These are phyloP conservation scores for Lachnellula cervina DNA, from an alignment of 2,329 filamentous ascomycete genomes.

Conservation along the genomic window DNA sequence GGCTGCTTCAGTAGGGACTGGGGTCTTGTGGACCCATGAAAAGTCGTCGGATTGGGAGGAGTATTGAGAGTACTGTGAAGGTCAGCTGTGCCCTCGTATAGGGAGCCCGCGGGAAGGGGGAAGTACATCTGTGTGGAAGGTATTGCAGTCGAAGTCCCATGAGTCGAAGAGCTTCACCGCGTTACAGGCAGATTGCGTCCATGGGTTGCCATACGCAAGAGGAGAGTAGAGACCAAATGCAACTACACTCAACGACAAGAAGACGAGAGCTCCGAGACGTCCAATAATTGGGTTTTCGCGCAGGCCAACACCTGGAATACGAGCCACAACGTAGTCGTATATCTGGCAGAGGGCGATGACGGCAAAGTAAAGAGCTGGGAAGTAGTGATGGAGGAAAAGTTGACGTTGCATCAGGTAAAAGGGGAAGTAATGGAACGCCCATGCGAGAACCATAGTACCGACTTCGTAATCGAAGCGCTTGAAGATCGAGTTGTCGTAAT, in stretches of 20 bases:
- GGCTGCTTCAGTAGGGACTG: constrained; percentile 25
- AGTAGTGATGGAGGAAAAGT: constrained; percentile 97
- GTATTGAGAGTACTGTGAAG: constrained; percentile 34
- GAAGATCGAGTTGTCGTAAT: constrained; percentile 78
- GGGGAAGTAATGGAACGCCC: constrained; percentile 98
- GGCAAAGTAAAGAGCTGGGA: constrained; percentile 93
- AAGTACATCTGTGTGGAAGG: constrained; percentile 82
- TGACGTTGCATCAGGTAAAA: constrained; percentile 98
- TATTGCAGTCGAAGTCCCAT: constrained; percentile 99
- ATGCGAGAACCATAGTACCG: constrained; percentile 82
- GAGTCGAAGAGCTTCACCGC: constrained; percentile 79
- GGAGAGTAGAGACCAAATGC: constrained; percentile 85
- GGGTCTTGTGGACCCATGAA: too few relatives aligned
- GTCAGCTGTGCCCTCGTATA: constrained; percentile 18
- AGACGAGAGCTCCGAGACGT: constrained; percentile 64
- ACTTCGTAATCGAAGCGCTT: constrained; percentile 98
- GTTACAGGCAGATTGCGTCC: constrained; percentile 85
- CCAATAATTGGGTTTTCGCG: constrained; percentile 69
- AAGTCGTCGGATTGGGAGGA: constrained; percentile 26
- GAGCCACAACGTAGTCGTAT: constrained; percentile 77
- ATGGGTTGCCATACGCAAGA: constrained; percentile 85
- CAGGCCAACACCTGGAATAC: constrained; percentile 63
- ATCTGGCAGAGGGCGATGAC: constrained; percentile 84
- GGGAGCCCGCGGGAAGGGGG: constrained; percentile 25
- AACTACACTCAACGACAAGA: constrained; percentile 68